Evolutionary conservation across 331 rosid genomes (phyloP).

Genomic region (Acacia pycnantha): DNA sequence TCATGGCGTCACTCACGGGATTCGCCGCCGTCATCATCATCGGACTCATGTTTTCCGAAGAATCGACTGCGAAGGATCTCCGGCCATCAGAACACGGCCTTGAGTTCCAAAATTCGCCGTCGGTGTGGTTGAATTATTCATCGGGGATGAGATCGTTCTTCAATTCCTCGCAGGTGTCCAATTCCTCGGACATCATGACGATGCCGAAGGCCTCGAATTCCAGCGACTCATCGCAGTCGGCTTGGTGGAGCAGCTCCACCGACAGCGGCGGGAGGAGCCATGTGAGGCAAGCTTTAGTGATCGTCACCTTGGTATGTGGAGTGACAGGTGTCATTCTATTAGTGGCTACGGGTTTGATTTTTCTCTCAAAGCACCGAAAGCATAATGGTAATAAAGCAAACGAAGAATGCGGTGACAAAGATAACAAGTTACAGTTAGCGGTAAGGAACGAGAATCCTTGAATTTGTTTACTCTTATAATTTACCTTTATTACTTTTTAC

Average conservation of each 20-base stretch:
- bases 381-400: not conserved
- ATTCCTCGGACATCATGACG: conserved; percentile 40
- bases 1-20: conserved; percentile 35
- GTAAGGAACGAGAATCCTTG: not conserved
- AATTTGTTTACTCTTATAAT: not conserved
- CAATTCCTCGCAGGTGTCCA: conserved; percentile 48
- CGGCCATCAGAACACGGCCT: conserved; percentile 92
- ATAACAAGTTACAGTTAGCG: conserved; percentile 33
- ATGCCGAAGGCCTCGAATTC: conserved; percentile 57
- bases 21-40: conserved; percentile 17
- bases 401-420: conserved; percentile 24
- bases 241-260: conserved; percentile 40
- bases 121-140: conserved; percentile 34
- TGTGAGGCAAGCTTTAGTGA: conserved; percentile 46
- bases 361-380: conserved; percentile 41
- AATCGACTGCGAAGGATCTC: conserved; percentile 50
- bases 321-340: conserved; percentile 71
- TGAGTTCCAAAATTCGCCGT: conserved; percentile 52
- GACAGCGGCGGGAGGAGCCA: conserved; percentile 33
- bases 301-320: conserved; percentile 76
- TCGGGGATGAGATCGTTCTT: conserved; percentile 69
- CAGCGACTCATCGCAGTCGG: conserved; percentile 37
- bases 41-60: conserved; percentile 21
- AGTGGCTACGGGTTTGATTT: conserved; percentile 57
- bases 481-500: not conserved